A percentile compares a stretch with the other conserved stretches of the same genome.
These are phyloP conservation scores for Beverwykella pulmonaria DNA, from an alignment of 495 filamentous ascomycete genomes.

Conservation along the genomic window DNA sequence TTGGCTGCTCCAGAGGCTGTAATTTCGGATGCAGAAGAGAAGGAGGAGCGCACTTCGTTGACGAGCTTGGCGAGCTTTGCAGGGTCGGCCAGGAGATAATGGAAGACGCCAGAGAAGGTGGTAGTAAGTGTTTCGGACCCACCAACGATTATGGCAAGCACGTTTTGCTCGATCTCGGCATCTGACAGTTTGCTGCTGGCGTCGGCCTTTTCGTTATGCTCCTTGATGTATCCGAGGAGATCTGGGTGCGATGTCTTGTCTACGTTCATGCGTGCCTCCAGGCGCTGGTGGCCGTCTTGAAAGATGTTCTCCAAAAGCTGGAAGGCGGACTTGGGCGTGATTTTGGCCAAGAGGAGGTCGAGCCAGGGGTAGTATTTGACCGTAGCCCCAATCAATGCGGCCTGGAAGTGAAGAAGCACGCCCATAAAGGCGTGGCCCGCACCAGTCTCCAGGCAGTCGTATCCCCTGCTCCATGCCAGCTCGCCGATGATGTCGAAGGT, in stretches of 20 bases:
- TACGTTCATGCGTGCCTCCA: neutral
- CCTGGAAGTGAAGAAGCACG: conserved; percentile 23
- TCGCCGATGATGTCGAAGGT: conserved; percentile 33
- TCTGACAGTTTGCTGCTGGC: neutral
- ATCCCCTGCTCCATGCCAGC: conserved; percentile 8
- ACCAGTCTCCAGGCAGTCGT: conserved; percentile 15
- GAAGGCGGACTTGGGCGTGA: conserved; percentile 23
- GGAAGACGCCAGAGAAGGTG: conserved; percentile 13
- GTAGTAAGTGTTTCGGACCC: conserved; percentile 28
- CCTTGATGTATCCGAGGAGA: conserved; percentile 1
- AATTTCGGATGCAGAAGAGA: conserved; percentile 13
- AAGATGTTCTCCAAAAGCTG: conserved; percentile 15
- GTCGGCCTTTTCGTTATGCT: neutral
- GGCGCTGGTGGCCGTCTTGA: conserved; percentile 7
- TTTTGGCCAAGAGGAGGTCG: conserved; percentile 3
- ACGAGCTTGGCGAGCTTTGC: neutral
- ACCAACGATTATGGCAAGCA: conserved; percentile 18
- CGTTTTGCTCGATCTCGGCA: conserved; percentile 27
- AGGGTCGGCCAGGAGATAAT: conserved; percentile 21
- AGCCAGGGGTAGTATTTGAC: conserved; percentile 19
- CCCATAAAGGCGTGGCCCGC: conserved; percentile 14
- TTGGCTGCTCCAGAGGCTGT: neutral
- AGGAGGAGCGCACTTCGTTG: conserved; percentile 19
- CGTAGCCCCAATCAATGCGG: conserved; percentile 3
- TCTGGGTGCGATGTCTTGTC: conserved; percentile 1